Evolutionary conservation across 2,329 filamentous ascomycete genomes (phyloP).

Genomic region (Fusarium devonianum): DNA sequence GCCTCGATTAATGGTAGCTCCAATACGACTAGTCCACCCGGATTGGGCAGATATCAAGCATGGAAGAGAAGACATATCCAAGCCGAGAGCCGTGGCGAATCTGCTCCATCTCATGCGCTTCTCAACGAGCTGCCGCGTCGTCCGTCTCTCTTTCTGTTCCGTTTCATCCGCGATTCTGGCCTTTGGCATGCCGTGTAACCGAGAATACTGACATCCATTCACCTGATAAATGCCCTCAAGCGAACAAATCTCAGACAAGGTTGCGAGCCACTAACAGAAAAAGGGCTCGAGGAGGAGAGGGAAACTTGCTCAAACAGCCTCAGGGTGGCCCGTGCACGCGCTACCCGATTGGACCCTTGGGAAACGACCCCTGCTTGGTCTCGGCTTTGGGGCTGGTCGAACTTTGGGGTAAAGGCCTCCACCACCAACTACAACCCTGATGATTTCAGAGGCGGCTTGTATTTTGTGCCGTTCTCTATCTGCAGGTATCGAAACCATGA

Average conservation of each 20-base stretch:
- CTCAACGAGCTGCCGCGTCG: background rate
- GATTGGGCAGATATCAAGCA: background rate
- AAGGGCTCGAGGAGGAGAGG: slow-evolving; percentile 4
- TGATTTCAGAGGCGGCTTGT: background rate
- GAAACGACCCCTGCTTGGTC: slow-evolving; percentile 31
- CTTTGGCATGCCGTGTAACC: slow-evolving; percentile 25
- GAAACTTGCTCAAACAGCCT: slow-evolving; percentile 52
- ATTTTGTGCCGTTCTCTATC: too few species aligned
- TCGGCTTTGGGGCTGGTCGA: slow-evolving; percentile 17
- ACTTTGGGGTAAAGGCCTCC: slow-evolving; percentile 30
- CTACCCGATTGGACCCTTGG: slow-evolving; percentile 29
- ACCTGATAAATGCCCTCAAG: slow-evolving; percentile 1
- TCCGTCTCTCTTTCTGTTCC: slow-evolving; percentile 5
- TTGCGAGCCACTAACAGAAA: slow-evolving; percentile 23
- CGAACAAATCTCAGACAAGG: slow-evolving; percentile 4
- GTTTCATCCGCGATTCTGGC: slow-evolving; percentile 16
- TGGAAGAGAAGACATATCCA: background rate
- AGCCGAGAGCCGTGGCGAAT: background rate
- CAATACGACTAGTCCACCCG: background rate
- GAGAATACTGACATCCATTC: background rate
- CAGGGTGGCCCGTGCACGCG: slow-evolving; percentile 37
- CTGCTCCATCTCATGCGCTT: background rate
- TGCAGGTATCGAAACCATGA: too few species aligned
- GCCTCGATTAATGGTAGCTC: background rate
- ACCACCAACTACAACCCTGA: slow-evolving; percentile 19